Evolutionary conservation across 768 basidiomycete genomes (phyloP).

Genomic region (Tubosaeta brunneosetosa): DNA sequence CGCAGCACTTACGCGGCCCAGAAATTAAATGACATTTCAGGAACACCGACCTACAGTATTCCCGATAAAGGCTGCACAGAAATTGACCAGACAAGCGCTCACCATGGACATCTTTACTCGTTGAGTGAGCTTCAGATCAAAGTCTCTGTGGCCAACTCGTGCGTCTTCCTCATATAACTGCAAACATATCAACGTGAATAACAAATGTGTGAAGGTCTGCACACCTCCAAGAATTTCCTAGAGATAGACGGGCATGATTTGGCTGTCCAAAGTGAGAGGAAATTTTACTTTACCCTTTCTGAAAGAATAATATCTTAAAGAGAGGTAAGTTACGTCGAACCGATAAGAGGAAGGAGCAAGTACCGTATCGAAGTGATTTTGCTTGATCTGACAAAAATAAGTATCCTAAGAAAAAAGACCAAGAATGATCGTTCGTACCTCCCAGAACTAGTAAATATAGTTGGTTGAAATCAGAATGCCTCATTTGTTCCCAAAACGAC

Average conservation of each 20-base stretch:
- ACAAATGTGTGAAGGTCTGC: neutral
- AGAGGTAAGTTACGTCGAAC: conserved; percentile 15
- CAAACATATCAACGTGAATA: neutral
- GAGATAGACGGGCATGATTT: conserved; percentile 16
- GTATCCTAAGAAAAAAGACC: conserved; percentile 2
- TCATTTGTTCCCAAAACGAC: conserved; percentile 1
- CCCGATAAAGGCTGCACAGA: neutral
- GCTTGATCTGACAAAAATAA: conserved; percentile 77
- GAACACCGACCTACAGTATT: conserved; percentile 76
- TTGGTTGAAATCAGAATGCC: neutral
- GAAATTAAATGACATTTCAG: conserved; percentile 88
- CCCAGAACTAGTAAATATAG: conserved; percentile 55
- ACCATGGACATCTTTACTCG: conserved; percentile 99
- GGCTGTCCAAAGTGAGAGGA: conserved; percentile 1
- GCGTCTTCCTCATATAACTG: conserved; percentile 95
- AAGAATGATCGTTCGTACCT: conserved; percentile 39
- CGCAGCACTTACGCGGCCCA: conserved; percentile 72
- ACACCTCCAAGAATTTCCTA: conserved; percentile 78
- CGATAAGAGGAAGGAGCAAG: conserved; percentile 1
- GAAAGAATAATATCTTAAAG: conserved; percentile 83
- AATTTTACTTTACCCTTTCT: conserved; percentile 70
- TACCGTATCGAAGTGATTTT: conserved; percentile 94
- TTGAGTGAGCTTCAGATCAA: conserved; percentile 87
- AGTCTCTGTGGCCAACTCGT: conserved; percentile 85
- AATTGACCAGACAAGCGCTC: conserved; percentile 9